Evolutionary conservation across 169 alveolate genomes (phyloP), one percentile per base, ranked within the genome.

Genomic region (Babesia bovis): DNA sequence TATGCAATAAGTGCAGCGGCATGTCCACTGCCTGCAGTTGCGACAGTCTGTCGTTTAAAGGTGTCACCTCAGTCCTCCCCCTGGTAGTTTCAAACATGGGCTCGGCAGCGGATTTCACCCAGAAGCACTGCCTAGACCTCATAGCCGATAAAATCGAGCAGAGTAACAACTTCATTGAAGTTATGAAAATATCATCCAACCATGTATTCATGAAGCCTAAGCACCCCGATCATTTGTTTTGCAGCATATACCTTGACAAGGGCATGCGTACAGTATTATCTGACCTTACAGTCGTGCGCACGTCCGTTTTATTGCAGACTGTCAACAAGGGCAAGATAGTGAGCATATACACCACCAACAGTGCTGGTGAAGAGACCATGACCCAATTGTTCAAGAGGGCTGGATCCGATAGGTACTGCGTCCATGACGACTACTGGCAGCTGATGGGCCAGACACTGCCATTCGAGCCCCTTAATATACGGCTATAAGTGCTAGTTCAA

Each of bases 81-180:
- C n/a, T n/a, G n/a, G n/a, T n/a, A n/a, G n/a, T n/a, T n/a, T n/a
- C n/a, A n/a, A n/a, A n/a, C n/a, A n/a, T n/a, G n/a, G n/a, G n/a
- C n/a, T n/a, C n/a, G n/a, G n/a, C n/a, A n/a, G n/a, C n/a, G n/a
- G n/a, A n/a, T n/a, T n/a, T n/a, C n/a, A n/a, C n/a, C n/a, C n/a
- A n/a, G n/a, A n/a, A n/a, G n/a, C n/a, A 38, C n/a, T 56, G 66
- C 49, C 19, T 56, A 12, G 49, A 56, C 44, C 49, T 56, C 15
- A 0, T 4, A 3, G 49, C 66, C 1, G 66, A 56, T 32, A 4
- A 30, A 4, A 19, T 26, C 13, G 6, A 19, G 5, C 60, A 52
- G 40, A 52, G 26, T 21, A 52, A 7, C 42, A 40, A 52, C 40
- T 19, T 52, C 28, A 40, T 52, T 7, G 60, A 52, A 10, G 60